Base-by-base conservation (phyloP, 305 asterid species). In the Nicotiana rustica region DNA sequence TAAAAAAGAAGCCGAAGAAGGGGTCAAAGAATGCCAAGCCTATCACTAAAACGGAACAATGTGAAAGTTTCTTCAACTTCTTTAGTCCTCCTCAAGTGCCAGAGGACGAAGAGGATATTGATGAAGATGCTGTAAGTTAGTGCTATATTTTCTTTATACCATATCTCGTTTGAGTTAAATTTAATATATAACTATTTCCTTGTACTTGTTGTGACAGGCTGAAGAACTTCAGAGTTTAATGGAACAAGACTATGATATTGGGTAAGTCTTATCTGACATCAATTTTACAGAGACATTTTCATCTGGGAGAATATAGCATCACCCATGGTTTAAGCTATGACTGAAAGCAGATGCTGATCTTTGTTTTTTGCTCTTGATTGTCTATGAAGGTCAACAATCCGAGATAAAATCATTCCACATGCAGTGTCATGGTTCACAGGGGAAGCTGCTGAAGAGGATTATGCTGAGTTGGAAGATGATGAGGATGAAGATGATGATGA, bases 241-340 rank as follows among this genome's bases (percentile, higher is more conserved):
- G 94, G 97, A 92, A 87, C 96, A 93, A 87, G 96, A 92, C 85
- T 91, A 91, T 85, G 97, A 91, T 79, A 85, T 91, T 69, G 97
- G 95, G 96, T 90, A 79, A 86, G 92, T 85, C 9, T 59, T 41
- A 12, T 25, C 67, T 67, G 21, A 25, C n/a, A 2, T 44, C 21
- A 19, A 75, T 8, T 52, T 33, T 18, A 60, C 66, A 60, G 29
- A 6, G 19, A n/a, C 66, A 18, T 60, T 41, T 41, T 41, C 12
- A 41, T 41, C 49, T 41, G 49, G 49, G 49, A 41, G 49, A 41
- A 41, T 41, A 41, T 41, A 41, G 49, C 49, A 41, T 10, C 49
- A 2, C 49, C 49, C 49, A 41, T 41, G 49, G 49, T 41, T 41
- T 41, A 60, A 8, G 21, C 18, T 18, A 18, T 35, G 12, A 60